These are phyloP conservation scores for Paracoccidioides brasiliensis DNA, from an alignment of 2,329 filamentous ascomycete genomes.

Conservation along the genomic window DNA sequence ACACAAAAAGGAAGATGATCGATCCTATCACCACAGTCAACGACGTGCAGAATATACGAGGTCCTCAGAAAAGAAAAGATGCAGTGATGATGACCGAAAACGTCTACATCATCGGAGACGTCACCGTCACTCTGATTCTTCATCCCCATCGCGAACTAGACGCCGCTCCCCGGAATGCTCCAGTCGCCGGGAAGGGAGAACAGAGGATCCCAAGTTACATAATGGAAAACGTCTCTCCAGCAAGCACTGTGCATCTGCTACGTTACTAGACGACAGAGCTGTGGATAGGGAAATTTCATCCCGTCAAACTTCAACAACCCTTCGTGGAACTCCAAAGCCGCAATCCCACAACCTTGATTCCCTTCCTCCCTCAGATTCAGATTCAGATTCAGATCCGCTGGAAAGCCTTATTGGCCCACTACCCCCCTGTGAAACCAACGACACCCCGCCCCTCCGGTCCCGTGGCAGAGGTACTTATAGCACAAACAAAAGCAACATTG, in stretches of 20 bases:
- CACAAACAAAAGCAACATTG: conserved; percentile 53
- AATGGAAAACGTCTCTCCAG: neutral
- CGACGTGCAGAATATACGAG: conserved; percentile 13
- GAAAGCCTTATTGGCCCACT: conserved; percentile 56
- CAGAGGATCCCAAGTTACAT: neutral
- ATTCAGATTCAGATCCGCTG: conserved; percentile 1
- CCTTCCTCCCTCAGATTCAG: neutral
- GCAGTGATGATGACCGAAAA: conserved; percentile 7
- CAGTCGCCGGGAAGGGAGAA: conserved; percentile 5
- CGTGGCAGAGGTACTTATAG: conserved; percentile 57
- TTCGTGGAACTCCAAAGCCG: neutral
- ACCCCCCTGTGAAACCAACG: conserved; percentile 37
- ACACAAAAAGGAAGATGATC: conserved; percentile 8
- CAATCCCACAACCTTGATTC: neutral
- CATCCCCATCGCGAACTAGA: conserved; percentile 13
- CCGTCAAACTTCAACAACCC: neutral
- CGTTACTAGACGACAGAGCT: neutral
- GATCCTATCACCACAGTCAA: conserved; percentile 1
- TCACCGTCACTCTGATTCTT: conserved; percentile 11
- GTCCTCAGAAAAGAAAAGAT: conserved; percentile 14
- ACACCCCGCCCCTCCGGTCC: conserved; percentile 33
- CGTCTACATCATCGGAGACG: conserved; percentile 4
- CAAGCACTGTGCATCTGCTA: neutral
- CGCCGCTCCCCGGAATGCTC: conserved; percentile 13
- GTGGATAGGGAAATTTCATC: neutral